A percentile compares a stretch with the other conserved stretches of the same genome.
Conservation (phyloP, 768 basidiomycete genomes). For the Mycena olivaceomarginata region DNA sequence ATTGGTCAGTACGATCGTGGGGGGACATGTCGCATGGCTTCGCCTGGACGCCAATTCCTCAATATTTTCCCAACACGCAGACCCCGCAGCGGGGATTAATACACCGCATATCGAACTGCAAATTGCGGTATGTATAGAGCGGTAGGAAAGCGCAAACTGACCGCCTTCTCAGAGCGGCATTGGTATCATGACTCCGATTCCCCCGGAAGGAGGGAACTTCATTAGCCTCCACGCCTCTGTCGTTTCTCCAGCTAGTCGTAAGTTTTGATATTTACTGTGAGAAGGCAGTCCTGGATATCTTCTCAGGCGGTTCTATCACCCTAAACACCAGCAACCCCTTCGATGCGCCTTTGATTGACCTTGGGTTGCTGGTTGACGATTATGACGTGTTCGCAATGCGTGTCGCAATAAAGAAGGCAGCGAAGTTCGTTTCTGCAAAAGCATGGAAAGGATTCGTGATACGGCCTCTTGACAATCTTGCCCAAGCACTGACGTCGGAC, state of each 20-base stretch:
- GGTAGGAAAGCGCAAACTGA: neutral
- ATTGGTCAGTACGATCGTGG: conserved; percentile 46
- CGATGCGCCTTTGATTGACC: conserved; percentile 52
- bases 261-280: neutral
- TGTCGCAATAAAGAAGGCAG: conserved; percentile 49
- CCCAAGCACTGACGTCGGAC: conserved; percentile 51
- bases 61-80: conserved; percentile 37
- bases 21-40: conserved; percentile 44
- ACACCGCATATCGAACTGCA: conserved; percentile 52
- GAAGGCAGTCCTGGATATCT: neutral
- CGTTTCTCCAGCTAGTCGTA: conserved; percentile 39
- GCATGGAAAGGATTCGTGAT: conserved; percentile 55
- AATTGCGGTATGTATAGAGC: conserved; percentile 19
- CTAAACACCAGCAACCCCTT: conserved; percentile 54
- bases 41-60: conserved; percentile 39
- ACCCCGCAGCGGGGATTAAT: conserved; percentile 49
- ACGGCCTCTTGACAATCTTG: conserved; percentile 42
- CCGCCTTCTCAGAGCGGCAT: conserved; percentile 17
- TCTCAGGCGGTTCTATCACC: conserved; percentile 50
- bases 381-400: conserved; percentile 53
- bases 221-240: conserved; percentile 27
- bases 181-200: conserved; percentile 24
- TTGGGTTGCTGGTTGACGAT: conserved; percentile 41
- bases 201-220: conserved; percentile 34
- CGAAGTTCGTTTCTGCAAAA: conserved; percentile 50